These are phyloP conservation scores for Corrigiola litoralis DNA, from an alignment of 179 eudicot species.

Conservation along the genomic window DNA sequence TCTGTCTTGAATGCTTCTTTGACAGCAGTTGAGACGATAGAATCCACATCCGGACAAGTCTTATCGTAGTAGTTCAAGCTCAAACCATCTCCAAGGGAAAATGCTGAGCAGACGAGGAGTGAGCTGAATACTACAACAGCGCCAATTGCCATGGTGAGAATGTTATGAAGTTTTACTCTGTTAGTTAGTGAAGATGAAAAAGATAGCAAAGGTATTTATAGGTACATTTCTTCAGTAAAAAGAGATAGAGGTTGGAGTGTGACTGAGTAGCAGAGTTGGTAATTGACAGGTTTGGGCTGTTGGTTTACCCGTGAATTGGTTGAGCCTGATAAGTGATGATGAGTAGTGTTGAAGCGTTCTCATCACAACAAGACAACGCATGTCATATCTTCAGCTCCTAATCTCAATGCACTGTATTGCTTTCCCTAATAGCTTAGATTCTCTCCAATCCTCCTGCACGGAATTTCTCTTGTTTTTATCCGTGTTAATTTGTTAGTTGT, in stretches of 20 bases:
- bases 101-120: conserved; percentile 22
- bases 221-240: not conserved
- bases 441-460: no score
- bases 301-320: conserved; percentile 29
- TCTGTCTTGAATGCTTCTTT: conserved; percentile 37
- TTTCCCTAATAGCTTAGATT: not conserved
- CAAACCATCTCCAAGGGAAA: conserved; percentile 35
- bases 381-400: not conserved
- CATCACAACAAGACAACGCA: conserved; percentile 12
- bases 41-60: conserved; percentile 53
- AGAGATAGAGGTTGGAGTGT: not conserved
- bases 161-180: not conserved
- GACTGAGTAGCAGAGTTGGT: conserved; percentile 22
- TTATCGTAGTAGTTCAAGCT: conserved; percentile 52
- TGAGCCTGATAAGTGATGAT: conserved; percentile 27
- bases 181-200: conserved; percentile 12
- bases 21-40: conserved; percentile 32
- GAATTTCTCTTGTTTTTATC: no score
- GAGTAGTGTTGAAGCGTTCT: conserved; percentile 32
- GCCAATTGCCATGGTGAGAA: conserved; percentile 32
- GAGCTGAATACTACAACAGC: conserved; percentile 23
- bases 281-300: conserved; percentile 18
- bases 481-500: no score
- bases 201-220: conserved; percentile 22
- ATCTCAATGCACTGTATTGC: not conserved